phyloP scores from a whole-genome alignment of 2,329 filamentous ascomycete species.

The Beauveria sp. region DNA sequence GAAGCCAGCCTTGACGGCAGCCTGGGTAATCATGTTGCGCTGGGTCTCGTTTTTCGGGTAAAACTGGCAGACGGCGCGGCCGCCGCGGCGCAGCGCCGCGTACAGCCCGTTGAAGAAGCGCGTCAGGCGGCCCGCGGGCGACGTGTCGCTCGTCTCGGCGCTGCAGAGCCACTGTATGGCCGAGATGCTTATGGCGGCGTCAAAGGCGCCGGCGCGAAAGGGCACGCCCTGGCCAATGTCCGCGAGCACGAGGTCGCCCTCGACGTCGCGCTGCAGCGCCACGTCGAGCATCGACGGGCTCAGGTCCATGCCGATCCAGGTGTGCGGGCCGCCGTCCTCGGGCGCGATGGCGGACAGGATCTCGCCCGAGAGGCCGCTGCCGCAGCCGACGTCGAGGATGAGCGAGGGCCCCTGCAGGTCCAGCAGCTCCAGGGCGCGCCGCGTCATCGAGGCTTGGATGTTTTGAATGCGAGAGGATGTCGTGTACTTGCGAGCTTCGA shows the following conservation, averaged over 20 bases:
- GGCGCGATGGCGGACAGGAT: conserved; percentile 69
- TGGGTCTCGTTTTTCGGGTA: conserved; percentile 95
- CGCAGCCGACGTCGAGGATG: conserved; percentile 95
- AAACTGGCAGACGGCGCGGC: conserved; percentile 90
- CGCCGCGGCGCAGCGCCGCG: conserved; percentile 72
- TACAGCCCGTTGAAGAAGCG: conserved; percentile 94
- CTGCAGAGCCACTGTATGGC: conserved; percentile 99
- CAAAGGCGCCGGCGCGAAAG: conserved; percentile 85
- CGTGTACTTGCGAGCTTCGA: conserved; percentile 94
- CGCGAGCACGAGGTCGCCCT: conserved; percentile 87
- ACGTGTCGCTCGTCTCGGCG: conserved; percentile 81
- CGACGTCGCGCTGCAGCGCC: conserved; percentile 82
- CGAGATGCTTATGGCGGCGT: conserved; percentile 89
- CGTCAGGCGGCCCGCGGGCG: conserved; percentile 65
- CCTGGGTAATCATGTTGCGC: conserved; percentile 82
- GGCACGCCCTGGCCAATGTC: conserved; percentile 95
- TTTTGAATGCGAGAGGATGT: conserved; percentile 91
- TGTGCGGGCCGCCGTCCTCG: conserved; percentile 75
- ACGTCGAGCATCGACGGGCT: conserved; percentile 95
- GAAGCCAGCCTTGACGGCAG: conserved; percentile 89
- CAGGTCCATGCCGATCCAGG: conserved; percentile 97
- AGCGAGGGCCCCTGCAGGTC: conserved; percentile 71
- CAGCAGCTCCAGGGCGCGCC: conserved; percentile 86
- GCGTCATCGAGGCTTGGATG: conserved; percentile 91
- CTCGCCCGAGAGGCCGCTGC: conserved; percentile 87